Base-by-base conservation (phyloP, 2,329 filamentous ascomycete species). In the Pseudopithomyces chartarum region DNA sequence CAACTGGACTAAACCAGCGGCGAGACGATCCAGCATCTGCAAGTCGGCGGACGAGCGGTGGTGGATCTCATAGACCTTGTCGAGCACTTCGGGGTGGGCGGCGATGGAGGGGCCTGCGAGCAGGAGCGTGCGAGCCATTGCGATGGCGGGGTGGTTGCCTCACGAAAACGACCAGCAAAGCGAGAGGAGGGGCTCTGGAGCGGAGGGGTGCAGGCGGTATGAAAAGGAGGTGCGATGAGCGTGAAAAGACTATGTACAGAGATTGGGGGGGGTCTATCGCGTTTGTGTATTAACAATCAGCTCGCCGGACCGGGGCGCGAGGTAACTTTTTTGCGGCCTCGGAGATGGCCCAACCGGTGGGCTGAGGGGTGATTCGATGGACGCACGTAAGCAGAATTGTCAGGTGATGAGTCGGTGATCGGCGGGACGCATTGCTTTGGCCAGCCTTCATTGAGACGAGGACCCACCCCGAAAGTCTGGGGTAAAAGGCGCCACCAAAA, bases 11-110 rank as follows among this genome's bases (percentile, higher is more conserved):
- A 97, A 82, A 59, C 92, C 92, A 34, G 90, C 85, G 1, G 90
- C 87, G 39, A 99, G 85, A 50, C 95, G 91, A 79, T 99, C 95
- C 59, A 99, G 90, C 95, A 99, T 99, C 77, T 98, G 95, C 52
- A 99, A 83, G 73, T 99, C 95, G 60, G 92, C 94, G 44, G 84
- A 81, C 61, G 84, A 80, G 71, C 92, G 89, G 75, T 95, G 87
- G 79, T 91, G 87, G 55, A 86, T 81, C 57, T 87, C 82, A 69
- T 96, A 85, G 60, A 95, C 82, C 64, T 81, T 80, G 62, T 87
- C 85, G 63, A 98, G 84, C 68, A 87, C 87, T 64, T 91, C 88
- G 65, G 93, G 91, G 77, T 96, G 90, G 54, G 91, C 87, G 64
- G 95, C 89, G 68, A 98, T 85, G 22, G 92, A 96, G 12, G 95